Evolutionary conservation across 2,329 filamentous ascomycete genomes (phyloP).

Genomic region (Neofusicoccum laricinum): DNA sequence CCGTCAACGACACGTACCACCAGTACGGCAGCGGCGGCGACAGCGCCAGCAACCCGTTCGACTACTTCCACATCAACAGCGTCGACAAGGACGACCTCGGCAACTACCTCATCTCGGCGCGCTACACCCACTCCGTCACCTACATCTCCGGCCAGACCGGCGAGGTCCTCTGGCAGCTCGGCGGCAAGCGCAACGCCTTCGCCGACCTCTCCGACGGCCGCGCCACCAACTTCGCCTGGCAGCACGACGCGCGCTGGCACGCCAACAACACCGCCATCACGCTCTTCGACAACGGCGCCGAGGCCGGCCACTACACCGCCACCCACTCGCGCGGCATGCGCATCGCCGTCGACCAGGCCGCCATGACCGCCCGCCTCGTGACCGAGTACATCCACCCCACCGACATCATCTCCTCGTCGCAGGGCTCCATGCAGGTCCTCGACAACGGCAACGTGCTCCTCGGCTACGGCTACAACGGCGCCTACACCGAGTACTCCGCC

Average conservation of each 20-base stretch:
- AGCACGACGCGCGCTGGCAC: constrained; percentile 51
- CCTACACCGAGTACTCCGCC: constrained; percentile 46
- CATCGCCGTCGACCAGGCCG: constrained; percentile 37
- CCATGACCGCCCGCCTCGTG: constrained; percentile 44
- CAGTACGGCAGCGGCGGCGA: constrained; percentile 26
- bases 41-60: constrained; percentile 32
- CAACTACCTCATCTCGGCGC: constrained; percentile 23
- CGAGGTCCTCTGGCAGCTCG: constrained; percentile 51
- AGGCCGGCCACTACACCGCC: constrained; percentile 19
- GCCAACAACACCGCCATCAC: constrained; percentile 27
- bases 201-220: constrained; percentile 38
- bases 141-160: constrained; percentile 36
- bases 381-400: constrained; percentile 39
- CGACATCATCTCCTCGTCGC: constrained; percentile 36
- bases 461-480: constrained; percentile 51
- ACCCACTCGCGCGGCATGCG: constrained; percentile 33
- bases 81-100: constrained; percentile 34
- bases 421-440: constrained; percentile 44
- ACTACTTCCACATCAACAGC: constrained; percentile 42
- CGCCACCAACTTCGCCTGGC: constrained; percentile 50
- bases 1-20: constrained; percentile 25
- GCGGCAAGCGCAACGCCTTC: constrained; percentile 47
- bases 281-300: constrained; percentile 39
- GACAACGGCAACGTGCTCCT: constrained; percentile 46
- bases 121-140: constrained; percentile 22